Evolutionary conservation across 345 rosid species (phyloP).

Genomic region (Cardamine chenopodiifolia): DNA sequence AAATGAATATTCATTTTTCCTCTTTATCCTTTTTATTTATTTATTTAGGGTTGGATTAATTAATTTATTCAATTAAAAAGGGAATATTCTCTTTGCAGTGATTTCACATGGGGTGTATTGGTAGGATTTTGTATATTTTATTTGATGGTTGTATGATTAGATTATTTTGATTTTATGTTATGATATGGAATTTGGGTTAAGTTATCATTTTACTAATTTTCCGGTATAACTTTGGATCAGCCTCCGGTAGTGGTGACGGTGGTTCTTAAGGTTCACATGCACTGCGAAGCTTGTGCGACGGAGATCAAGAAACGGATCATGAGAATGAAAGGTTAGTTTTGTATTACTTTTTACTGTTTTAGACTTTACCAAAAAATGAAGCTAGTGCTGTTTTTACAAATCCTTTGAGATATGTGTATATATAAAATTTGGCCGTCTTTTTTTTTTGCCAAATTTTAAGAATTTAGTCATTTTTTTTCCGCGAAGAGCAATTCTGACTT

Average conservation of each 20-base stretch:
- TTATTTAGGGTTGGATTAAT: neutral
- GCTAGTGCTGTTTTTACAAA: neutral
- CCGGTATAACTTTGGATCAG: conserved; percentile 42
- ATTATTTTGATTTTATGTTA: neutral
- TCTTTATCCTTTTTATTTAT: neutral
- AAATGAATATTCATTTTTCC: conserved; percentile 8
- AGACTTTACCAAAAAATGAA: neutral
- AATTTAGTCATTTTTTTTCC: neutral
- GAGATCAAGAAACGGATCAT: conserved; percentile 85
- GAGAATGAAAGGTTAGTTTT: conserved; percentile 73
- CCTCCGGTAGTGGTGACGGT: conserved; percentile 65
- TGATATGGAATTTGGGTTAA: neutral
- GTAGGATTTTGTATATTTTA: conserved; percentile 28
- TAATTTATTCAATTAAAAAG: conserved; percentile 2
- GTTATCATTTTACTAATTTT: neutral
- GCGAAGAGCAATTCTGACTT: neutral
- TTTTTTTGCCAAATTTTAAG: conserved; percentile 1
- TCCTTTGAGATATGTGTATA: neutral
- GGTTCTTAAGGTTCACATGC: conserved; percentile 84
- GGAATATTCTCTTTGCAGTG: conserved; percentile 40
- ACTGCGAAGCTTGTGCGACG: conserved; percentile 92
- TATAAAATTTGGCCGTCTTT: too few species aligned
- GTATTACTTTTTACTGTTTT: neutral
- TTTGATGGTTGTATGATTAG: neutral
- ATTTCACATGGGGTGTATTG: conserved; percentile 42